These are phyloP conservation scores for Lactifluus hygrophoroides DNA, from an alignment of 768 basidiomycete genomes.

Conservation along the genomic window DNA sequence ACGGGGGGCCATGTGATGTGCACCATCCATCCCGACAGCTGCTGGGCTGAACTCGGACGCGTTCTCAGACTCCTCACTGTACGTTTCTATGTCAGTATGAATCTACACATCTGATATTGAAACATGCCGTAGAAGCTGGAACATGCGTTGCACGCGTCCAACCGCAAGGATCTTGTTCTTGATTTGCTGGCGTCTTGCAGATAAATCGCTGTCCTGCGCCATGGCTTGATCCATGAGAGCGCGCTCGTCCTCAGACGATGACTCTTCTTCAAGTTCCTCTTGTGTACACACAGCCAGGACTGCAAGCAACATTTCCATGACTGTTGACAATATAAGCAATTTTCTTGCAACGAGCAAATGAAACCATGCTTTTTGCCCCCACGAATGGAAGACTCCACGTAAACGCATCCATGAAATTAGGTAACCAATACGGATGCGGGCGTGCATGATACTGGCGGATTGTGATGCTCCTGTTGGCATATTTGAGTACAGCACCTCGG, in stretches of 20 bases:
- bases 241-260: constrained; percentile 36
- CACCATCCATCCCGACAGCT: constrained; percentile 28
- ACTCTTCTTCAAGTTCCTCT: constrained; percentile 84
- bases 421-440: constrained; percentile 87
- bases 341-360: background rate
- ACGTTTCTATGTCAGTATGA: background rate
- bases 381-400: constrained; percentile 99
- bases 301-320: constrained; percentile 97
- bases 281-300: constrained; percentile 93
- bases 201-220: constrained; percentile 33
- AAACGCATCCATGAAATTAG: constrained; percentile 99
- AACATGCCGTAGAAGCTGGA: constrained; percentile 76
- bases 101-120: background rate
- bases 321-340: constrained; percentile 32
- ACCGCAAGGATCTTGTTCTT: constrained; percentile 93
- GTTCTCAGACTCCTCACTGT: constrained; percentile 72
- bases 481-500: constrained; percentile 93
- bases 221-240: constrained; percentile 14
- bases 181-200: constrained; percentile 64
- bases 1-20: constrained; percentile 18
- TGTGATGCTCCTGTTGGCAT: constrained; percentile 93
- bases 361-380: constrained; percentile 82
- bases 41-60: constrained; percentile 51
- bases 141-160: constrained; percentile 84
- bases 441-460: constrained; percentile 50